These are phyloP conservation scores for Yarrowia deformans DNA, from an alignment of 805 yeast genomes.

Conservation along the genomic window DNA sequence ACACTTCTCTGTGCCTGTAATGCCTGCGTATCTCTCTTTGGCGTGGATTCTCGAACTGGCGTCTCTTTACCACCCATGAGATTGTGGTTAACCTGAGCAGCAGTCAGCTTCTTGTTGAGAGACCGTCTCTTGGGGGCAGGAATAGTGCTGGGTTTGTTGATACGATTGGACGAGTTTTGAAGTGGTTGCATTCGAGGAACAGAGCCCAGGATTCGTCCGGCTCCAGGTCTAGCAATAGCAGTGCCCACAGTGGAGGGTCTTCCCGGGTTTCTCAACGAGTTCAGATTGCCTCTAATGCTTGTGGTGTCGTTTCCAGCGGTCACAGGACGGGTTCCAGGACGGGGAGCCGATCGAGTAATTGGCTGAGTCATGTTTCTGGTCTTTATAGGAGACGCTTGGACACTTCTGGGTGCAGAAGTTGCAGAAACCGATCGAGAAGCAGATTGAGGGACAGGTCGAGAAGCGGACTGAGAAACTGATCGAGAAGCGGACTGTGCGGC, in stretches of 20 bases:
- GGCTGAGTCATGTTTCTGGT: background rate
- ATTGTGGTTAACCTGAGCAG: slow-evolving; percentile 22
- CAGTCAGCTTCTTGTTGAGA: slow-evolving; percentile 15
- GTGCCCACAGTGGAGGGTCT: background rate
- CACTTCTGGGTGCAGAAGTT: background rate
- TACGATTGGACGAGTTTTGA: background rate
- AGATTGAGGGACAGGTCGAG: background rate
- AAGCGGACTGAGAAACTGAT: background rate
- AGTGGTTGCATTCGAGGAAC: slow-evolving; percentile 31
- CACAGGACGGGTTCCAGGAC: slow-evolving; percentile 9
- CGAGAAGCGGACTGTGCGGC: background rate
- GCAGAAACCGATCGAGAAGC: slow-evolving; percentile 1
- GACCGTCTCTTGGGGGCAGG: slow-evolving; percentile 12
- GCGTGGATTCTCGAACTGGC: slow-evolving; percentile 19
- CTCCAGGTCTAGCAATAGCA: background rate
- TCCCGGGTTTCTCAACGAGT: slow-evolving; percentile 2
- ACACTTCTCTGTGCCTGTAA: background rate
- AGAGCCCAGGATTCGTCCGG: background rate
- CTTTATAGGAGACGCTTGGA: slow-evolving; percentile 6
- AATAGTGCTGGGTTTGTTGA: slow-evolving; percentile 17
- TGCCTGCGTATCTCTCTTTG: background rate
- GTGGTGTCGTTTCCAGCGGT: slow-evolving; percentile 1
- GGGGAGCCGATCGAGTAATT: background rate
- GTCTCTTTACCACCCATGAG: slow-evolving; percentile 28
- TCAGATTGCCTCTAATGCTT: slow-evolving; percentile 14